Base-by-base conservation (phyloP, 139 green algal species). In the Coelastrella sp. region DNA sequence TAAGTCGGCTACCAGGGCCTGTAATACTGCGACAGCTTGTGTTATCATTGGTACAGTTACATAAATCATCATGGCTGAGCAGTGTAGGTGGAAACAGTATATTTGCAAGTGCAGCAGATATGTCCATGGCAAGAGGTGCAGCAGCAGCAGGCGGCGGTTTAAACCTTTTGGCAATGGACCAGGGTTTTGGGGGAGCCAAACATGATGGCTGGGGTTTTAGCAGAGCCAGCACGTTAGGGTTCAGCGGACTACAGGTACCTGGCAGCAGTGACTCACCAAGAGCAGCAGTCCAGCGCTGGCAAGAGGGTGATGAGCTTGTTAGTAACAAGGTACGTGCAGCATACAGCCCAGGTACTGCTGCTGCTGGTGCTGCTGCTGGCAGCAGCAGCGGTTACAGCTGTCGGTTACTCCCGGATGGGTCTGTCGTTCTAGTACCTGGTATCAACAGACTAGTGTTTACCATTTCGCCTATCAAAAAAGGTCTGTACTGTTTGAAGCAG, bases 291-390 rank as follows among this genome's bases (percentile, higher is more conserved):
- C 43, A 50, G 57, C 38, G 57, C 13, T 94, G 91, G 91, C 88
- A 92, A 73, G 83, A 90, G 57, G 87, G 88, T 1, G 90, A 94
- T 73, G 88, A 93, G 79, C 40, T 94, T 13, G 2, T 80, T 6
- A 32, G 35, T 9, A 91, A 74, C 80, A 62, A 27, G 69, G 50
- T 86, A 13, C 25, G 87, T 6, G 34, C 43, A 53, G 68, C 53
- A 35, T 72, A 53, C 32, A 77, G 62, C 32, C 72, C 60, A 34
- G 74, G 48, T 50, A 51, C 15, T 15, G 40, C 38, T 13, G 59
- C 57, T 62, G 57, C 57, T 38, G 57, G 25, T 35, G 64, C 21
- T 40, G 34, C 41, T 53, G 30, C 41, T 62, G 43, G 78, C 78
- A 73, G 79, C 15, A 30, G 45, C 79, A 43, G 60, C 64, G 51